Conservation (phyloP, 164 flowering plant genomes). For the Platanus orientalis region DNA sequence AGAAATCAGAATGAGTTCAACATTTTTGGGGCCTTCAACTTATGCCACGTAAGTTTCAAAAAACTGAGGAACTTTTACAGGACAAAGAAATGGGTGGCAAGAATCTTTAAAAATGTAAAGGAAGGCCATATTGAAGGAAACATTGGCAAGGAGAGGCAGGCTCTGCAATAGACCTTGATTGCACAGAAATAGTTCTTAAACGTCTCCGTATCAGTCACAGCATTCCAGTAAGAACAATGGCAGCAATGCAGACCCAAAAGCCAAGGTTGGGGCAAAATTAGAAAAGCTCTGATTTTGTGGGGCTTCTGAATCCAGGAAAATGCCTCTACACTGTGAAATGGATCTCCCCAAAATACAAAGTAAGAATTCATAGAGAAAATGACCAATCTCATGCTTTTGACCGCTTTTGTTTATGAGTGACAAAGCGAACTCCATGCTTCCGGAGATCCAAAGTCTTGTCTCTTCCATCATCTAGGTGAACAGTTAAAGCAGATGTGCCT, state of each 20-base stretch:
- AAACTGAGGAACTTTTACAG: too few species aligned
- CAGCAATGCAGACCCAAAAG: neutral
- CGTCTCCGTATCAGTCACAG: neutral
- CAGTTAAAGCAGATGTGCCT: conserved; percentile 53
- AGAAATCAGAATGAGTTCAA: neutral
- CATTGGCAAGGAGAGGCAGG: too few species aligned
- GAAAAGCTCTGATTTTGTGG: neutral
- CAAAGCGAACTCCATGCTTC: conserved; percentile 82
- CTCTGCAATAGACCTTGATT: neutral
- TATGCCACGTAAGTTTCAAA: neutral
- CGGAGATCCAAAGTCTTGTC: conserved; percentile 62
- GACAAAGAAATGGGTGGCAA: neutral
- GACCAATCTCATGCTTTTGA: conserved; percentile 25
- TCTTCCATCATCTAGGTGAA: conserved; percentile 76
- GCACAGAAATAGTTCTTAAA: neutral
- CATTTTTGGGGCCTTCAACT: neutral
- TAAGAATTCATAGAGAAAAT: neutral
- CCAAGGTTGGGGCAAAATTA: neutral
- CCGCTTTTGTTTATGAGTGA: conserved; percentile 72
- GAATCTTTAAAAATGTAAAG: too few species aligned
- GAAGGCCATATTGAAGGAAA: too few species aligned
- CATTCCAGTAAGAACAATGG: neutral
- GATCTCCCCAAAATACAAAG: neutral
- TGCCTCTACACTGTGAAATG: conserved; percentile 8
- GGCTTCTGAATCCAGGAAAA: neutral